Evolutionary conservation across 768 basidiomycete species (phyloP), one percentile per base, ranked within the genome.

Genomic region (Atractiella rhizophila): DNA sequence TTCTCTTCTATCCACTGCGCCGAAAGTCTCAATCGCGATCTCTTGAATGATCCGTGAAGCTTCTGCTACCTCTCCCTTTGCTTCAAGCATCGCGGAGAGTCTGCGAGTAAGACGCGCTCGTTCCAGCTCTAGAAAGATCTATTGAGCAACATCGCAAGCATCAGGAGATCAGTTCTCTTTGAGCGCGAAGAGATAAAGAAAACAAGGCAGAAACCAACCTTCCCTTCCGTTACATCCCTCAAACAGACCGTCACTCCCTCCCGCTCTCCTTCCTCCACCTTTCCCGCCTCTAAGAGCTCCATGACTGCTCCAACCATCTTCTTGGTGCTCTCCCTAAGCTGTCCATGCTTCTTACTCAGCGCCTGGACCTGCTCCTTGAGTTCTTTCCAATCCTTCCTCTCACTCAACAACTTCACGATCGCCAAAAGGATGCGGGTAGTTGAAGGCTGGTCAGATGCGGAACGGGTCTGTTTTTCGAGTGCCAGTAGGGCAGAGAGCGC

Each of bases 1-100:
- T 60, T 98, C 91, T 54, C 78, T 64, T 45, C 85, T 73, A 48
- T 94, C 82, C 91, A 98, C 96, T 5, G 81, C 83, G 12, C 86
- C 94, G 57, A 94, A 98, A 2, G 91, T 96, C 61, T 98, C 91
- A 28, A 98, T 86, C 63, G 94, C 86, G 2, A 98, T 70, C 44
- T 98, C 91, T 19, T 76, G 76, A 46, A 96, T 66, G 23, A 96
- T 63, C 48, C 96, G 91, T 0, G 81, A 85, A 5, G 91, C 85
- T 0, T 63, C 60, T 40, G 66, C 57, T 43, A 64, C 52, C 43
- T 58, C 57, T 25, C 69, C 65, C 32, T 79, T 67, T 27, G 60
- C 55, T 64, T 98, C 91, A 55, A 91, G 76, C 58, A 91, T 69
- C 42, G 69, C 69, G 7, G 88, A 70, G 30, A 96, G 73, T 35